These are phyloP conservation scores for Diaporthe sp. DNA, from an alignment of 2,329 filamentous ascomycete genomes.

Conservation along the genomic window DNA sequence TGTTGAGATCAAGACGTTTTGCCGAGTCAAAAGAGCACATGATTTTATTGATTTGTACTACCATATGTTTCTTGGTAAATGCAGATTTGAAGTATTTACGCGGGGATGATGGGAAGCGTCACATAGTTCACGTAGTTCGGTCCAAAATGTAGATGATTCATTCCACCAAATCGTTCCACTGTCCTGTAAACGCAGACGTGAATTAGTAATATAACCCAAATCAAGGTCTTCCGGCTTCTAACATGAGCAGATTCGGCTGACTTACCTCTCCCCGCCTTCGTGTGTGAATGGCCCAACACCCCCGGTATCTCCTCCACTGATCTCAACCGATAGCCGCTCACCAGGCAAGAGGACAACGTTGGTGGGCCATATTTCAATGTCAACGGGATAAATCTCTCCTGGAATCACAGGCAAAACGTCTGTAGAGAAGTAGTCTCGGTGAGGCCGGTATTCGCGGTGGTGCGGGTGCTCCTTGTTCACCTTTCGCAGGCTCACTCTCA, in stretches of 20 bases:
- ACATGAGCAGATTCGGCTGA: not conserved
- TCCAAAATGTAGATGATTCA: not conserved
- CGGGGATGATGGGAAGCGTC: not conserved
- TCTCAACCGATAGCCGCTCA: not conserved
- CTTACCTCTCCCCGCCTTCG: not conserved
- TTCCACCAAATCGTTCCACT: not conserved
- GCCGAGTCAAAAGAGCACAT: no score
- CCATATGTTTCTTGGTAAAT: no score
- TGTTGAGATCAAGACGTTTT: no score
- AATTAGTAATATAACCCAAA: not conserved
- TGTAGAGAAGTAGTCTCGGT: slow-evolving; percentile 63
- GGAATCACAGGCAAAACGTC: slow-evolving; percentile 62
- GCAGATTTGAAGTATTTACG: not conserved
- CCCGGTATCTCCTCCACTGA: not conserved
- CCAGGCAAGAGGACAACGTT: slow-evolving; percentile 56
- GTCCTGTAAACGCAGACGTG: not conserved
- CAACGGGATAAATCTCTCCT: slow-evolving; percentile 63
- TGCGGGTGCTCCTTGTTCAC: slow-evolving; percentile 57
- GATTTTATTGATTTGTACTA: no score
- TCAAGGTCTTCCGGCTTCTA: not conserved
- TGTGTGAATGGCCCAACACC: not conserved
- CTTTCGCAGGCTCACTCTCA: slow-evolving; percentile 65
- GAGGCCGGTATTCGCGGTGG: slow-evolving; percentile 61
- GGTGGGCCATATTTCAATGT: slow-evolving; percentile 71
- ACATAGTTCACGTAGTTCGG: not conserved